Evolutionary conservation across 1,139 yeast species (phyloP), one percentile per base, ranked within the genome.

Genomic region (Scheffersomyces parashehatae): DNA sequence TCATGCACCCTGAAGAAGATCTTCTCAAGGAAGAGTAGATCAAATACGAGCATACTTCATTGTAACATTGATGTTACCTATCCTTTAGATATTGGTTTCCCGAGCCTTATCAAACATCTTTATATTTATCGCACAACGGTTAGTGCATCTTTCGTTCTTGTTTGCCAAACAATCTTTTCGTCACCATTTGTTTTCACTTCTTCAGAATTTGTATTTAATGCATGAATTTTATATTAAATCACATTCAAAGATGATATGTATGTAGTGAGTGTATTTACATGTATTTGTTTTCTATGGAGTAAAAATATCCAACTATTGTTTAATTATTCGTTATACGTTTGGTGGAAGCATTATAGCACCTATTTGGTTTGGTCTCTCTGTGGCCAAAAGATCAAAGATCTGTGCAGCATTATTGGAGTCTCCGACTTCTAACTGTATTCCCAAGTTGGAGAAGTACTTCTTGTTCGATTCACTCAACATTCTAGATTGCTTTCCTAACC

Each of bases 281-380:
- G 26, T 20, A 20, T 20, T 20, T 20, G 7, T 20, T 20, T 6
- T 20, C 20, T 20, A 20, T 20, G 26, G 26, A 20, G 9, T 5
- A 20, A 5, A 6, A 20, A 20, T 20, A 3, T 20, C 26, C 26
- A 20, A 20, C 26, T 20, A 6, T 20, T 20, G 1, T 20, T 20
- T 6, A 8, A 5, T 20, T 5, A 20, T 13, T 41, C 38, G 24
- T 56, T 60, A 84, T 39, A 82, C 62, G 55, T 83, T 81, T 1
- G 91, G 90, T 8, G 95, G 95, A 32, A 88, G 64, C 41, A 87
- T 64, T 31, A 87, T 65, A 0, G 87, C 93, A 1, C 83, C 89
- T 26, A 88, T 81, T 28, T 80, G 82, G 28, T 75, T 70, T 0
- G 95, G 90, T 50, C 96, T 70, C 56, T 88, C 96, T 0, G 93